Evolutionary conservation across 768 basidiomycete species (phyloP).

Genomic region (Podaxis sp.): DNA sequence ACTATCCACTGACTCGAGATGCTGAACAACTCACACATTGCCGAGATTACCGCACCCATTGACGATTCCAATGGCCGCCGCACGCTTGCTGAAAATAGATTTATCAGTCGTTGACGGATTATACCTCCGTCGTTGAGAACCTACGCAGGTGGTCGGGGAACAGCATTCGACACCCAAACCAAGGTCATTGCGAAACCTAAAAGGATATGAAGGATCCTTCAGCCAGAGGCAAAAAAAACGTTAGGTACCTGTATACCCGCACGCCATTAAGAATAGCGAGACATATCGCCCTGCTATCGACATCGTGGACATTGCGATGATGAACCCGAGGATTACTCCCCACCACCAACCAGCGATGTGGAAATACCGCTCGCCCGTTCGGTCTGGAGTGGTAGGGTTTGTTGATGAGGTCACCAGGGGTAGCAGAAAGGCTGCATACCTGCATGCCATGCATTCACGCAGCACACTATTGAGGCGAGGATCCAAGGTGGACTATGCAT

Average conservation of each 20-base stretch:
- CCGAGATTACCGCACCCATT: slow-evolving; percentile 53
- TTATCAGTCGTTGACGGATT: not conserved
- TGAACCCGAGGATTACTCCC: slow-evolving; percentile 51
- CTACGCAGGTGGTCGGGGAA: slow-evolving; percentile 47
- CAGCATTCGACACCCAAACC: slow-evolving; percentile 55
- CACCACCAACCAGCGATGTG: slow-evolving; percentile 51
- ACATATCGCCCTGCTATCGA: slow-evolving; percentile 47
- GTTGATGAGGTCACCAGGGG: not conserved
- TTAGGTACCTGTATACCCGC: slow-evolving; percentile 23
- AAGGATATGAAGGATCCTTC: slow-evolving; percentile 10
- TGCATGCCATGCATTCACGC: slow-evolving; percentile 48
- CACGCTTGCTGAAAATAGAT: slow-evolving; percentile 29
- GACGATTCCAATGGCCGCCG: slow-evolving; percentile 53
- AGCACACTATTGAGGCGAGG: slow-evolving; percentile 39
- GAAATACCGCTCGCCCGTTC: slow-evolving; percentile 57
- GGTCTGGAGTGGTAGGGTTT: slow-evolving; percentile 25
- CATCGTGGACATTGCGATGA: slow-evolving; percentile 50
- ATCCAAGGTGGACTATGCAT: slow-evolving; percentile 55
- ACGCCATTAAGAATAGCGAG: slow-evolving; percentile 56
- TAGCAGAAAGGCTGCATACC: slow-evolving; percentile 14
- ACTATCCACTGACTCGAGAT: not conserved
- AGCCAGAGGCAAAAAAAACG: no score
- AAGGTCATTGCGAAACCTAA: slow-evolving; percentile 36
- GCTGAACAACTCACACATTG: slow-evolving; percentile 37
- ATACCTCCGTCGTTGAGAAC: not conserved